Percentiles rank a stretch among this genome's conserved stretches.
phyloP scores from a whole-genome alignment of 139 green algal genomes.

The Prasinococcaceae sp. region DNA sequence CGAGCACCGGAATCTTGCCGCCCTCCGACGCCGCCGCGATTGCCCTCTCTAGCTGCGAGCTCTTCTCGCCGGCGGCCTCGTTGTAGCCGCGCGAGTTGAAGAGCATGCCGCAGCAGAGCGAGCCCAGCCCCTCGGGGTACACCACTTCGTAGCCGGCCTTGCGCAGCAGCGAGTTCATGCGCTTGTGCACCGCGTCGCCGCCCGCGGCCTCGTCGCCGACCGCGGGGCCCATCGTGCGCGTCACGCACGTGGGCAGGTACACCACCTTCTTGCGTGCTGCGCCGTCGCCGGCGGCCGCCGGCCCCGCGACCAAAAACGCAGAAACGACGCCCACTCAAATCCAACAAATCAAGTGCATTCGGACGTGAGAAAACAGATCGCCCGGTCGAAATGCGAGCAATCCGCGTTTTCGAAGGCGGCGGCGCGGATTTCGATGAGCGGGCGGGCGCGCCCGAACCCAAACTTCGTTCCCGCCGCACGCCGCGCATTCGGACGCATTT shows the following conservation, averaged over 20 bases:
- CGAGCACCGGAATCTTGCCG: no score
- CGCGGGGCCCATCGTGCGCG: slow-evolving; percentile 84
- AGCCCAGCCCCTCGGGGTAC: slow-evolving; percentile 52
- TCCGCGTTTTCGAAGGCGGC: no score
- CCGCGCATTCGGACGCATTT: no score
- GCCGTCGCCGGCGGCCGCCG: neutral
- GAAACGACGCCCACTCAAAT: neutral
- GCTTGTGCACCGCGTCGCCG: slow-evolving; percentile 60
- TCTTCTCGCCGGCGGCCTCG: slow-evolving; percentile 47
- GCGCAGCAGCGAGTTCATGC: slow-evolving; percentile 72
- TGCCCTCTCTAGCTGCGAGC: neutral
- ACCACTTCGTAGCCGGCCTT: slow-evolving; percentile 57
- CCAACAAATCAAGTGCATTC: neutral
- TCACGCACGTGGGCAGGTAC: slow-evolving; percentile 83
- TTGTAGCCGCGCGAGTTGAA: slow-evolving; percentile 87
- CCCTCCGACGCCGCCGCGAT: no score
- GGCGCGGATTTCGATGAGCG: no score
- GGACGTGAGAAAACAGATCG: neutral
- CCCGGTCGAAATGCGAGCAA: slow-evolving; percentile 16
- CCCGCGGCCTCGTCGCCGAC: slow-evolving; percentile 42
- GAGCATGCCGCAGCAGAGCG: slow-evolving; percentile 82
- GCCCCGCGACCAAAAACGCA: neutral
- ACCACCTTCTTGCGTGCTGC: no score
- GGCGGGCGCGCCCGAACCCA: no score
- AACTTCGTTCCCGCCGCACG: no score